Base-by-base conservation (phyloP, 345 rosid species). In the Noccaea bulbosa region DNA sequence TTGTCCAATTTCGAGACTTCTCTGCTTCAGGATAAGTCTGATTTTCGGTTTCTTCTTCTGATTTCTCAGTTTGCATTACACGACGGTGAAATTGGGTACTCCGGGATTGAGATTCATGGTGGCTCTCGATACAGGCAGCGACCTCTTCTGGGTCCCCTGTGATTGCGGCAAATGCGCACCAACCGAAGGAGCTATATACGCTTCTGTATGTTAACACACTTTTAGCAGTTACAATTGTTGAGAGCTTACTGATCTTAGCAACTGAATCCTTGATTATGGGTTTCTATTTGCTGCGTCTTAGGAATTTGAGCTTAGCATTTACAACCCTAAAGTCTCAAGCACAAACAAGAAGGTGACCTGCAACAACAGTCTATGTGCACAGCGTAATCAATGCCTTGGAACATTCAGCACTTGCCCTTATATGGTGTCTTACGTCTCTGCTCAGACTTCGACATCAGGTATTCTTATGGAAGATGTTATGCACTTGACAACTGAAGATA, bases 121-220 rank as follows among this genome's bases (percentile, higher is more conserved):
- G 87, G 97, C 97, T 2, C 90, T 87, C 17, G 98, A 87, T 70
- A 85, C 96, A 0, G 92, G 97, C 16, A 90, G 98, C 57, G 94
- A 90, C 68, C 83, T 93, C 72, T 90, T 88, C 56, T 90, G 98
- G 96, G 94, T 93, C 39, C 97, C 98, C 15, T 87, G 98, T 77
- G 89, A 91, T 48, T 86, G 96, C 54, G 83, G 77, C 75, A 77
- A 77, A 80, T 91, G 96, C 60, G 92, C 93, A 8, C 81, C 96
- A 30, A 86, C 83, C 49, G 69, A 83, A 65, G 85, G 86, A 44
- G 56, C 92, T 12, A 43, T 73, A 75, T 88, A 83, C 64, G 79
- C 87, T 74, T 85, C 89, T 54, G 93, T 91, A 86, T 39, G 86
- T 58, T 27, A 22, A 52, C 62, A 45, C 60, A 27, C 30, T 73